Base-by-base conservation (phyloP, 441 rosid species). In the Dalechampia spathulata region DNA sequence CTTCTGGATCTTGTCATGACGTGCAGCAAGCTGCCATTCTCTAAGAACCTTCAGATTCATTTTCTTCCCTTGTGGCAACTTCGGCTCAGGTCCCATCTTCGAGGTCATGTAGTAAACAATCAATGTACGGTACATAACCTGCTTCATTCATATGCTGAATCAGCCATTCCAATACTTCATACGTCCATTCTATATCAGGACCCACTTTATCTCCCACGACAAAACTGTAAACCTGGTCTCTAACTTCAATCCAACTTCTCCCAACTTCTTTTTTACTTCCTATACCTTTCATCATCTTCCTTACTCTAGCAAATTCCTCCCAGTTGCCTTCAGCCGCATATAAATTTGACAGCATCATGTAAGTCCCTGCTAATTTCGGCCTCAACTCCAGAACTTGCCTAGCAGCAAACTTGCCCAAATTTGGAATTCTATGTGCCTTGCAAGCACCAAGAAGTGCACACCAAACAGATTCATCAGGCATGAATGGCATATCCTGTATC, bases 361-460 rank as follows among this genome's bases (percentile, higher is more conserved):
- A 90, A 47, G 87, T 75, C 40, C 79, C 89, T 11, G 67, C 80
- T 75, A 76, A 62, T 49, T 74, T 70, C 6, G 96, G 95, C 55
- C 69, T 79, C 67, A 78, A 76, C 63, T 80, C 82, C 67, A 83
- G 53, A 42, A 83, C 70, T 56, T 75, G 83, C 52, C 52, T 55
- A 16, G 97, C 93, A 19, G 87, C 91, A 56, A 85, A 65, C 70
- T 74, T 83, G 19, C 86, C 89, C 71, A 87, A 41, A 15, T 75
- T 67, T 5, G 71, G 63, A 42, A 65, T 75, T 46, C 65, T 64
- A 69, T 83, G 79, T 19, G 82, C 87, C 63, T 76, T 83, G 69
- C 96, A 87, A 65, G 93, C 97, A 49, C 86, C 86, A 5, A 93
- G 79, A 57, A 93, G 77, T 9, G 94, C 82, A 51, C 86, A 81